These are phyloP conservation scores for Backusella sp. DNA, from an alignment of 192 early-diverging fungal genomes.

Conservation along the genomic window DNA sequence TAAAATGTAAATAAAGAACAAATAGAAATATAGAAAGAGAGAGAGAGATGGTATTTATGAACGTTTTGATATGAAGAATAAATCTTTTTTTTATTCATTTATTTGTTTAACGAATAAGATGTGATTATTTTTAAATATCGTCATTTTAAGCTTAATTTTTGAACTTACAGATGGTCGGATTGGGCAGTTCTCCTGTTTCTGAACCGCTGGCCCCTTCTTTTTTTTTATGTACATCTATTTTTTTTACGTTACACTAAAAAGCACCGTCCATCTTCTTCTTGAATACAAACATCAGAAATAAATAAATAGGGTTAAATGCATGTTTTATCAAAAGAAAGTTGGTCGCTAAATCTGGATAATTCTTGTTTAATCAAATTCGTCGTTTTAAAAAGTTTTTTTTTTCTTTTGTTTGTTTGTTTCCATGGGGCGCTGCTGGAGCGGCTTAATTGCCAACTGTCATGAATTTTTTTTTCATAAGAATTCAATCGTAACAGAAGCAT, in stretches of 20 bases:
- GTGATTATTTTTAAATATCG: background rate
- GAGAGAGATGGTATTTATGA: background rate
- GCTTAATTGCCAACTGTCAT: background rate
- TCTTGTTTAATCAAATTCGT: background rate
- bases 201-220: background rate
- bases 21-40: background rate
- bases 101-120: background rate
- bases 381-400: background rate
- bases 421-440: background rate
- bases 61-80: background rate
- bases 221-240: background rate
- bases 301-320: background rate
- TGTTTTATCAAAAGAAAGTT: background rate
- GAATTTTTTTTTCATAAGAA: no score
- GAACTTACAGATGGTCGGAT: background rate
- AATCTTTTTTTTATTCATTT: background rate
- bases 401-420: background rate
- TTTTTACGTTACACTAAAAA: background rate
- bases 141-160: background rate
- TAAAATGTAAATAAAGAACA: background rate
- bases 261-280: background rate
- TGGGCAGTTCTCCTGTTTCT: background rate
- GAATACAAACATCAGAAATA: background rate
- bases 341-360: background rate
- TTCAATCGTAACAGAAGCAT: background rate